Conservation (phyloP, 108 stramenopile genomes). For the Skeletonema potamos region DNA sequence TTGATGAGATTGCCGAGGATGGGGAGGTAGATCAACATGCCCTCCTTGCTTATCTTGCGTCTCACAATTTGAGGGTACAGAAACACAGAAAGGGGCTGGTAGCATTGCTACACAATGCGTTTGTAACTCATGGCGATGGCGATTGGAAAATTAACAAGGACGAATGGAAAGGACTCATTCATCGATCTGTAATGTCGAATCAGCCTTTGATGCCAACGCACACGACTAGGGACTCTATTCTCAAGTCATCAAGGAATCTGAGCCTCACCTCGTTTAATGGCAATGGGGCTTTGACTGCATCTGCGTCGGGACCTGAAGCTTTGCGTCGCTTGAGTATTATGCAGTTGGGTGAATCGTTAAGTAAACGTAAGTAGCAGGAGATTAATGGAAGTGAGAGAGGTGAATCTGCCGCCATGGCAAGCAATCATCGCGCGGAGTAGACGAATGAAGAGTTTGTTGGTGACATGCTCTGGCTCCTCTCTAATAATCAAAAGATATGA, state of each 20-base stretch:
- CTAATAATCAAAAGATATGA: too few relatives aligned
- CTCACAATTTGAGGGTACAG: background rate
- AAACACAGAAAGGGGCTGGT: background rate
- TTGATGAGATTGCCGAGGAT: conserved; percentile 3
- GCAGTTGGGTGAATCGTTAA: background rate
- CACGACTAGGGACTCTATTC: background rate
- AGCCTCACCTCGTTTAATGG: background rate
- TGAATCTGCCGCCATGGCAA: too few relatives aligned
- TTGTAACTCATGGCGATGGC: conserved; percentile 7
- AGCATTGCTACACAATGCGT: background rate
- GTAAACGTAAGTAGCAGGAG: background rate
- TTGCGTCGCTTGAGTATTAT: background rate
- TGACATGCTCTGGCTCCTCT: too few relatives aligned
- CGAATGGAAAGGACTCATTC: background rate
- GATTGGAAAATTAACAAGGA: conserved; percentile 7
- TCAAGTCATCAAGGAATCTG: background rate
- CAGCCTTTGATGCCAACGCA: background rate
- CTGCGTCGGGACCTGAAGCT: background rate
- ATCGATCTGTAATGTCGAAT: background rate
- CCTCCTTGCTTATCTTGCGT: background rate
- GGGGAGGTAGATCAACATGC: background rate
- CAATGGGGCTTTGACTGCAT: background rate
- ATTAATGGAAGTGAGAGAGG: background rate
- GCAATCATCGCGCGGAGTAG: too few relatives aligned
- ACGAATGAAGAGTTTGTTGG: too few relatives aligned